Evolutionary conservation across 176 grass and related monocot genomes (phyloP).

Genomic region (Raddia guianensis): DNA sequence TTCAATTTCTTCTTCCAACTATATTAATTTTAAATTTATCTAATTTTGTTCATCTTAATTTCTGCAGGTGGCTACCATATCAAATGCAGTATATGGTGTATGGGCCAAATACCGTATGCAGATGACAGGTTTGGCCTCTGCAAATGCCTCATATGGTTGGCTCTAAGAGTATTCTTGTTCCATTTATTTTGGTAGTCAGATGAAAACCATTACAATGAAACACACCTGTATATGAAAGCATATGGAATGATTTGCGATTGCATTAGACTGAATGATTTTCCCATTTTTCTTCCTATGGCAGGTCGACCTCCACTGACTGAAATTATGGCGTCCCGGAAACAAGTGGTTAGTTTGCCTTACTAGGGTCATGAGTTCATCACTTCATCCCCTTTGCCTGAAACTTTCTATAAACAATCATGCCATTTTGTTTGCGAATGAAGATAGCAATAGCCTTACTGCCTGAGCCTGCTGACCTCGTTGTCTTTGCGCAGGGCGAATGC

Average conservation of each 20-base stretch:
- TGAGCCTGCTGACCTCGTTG: not conserved
- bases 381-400: not conserved
- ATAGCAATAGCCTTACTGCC: not conserved
- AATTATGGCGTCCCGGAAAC: conserved; percentile 49
- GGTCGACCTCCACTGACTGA: conserved; percentile 84
- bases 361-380: not conserved
- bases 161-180: not conserved
- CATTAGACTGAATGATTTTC: not conserved
- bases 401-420: not conserved
- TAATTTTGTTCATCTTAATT: conserved; percentile 7
- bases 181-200: not conserved
- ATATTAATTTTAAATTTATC: not conserved
- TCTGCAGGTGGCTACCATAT: conserved; percentile 72
- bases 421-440: not conserved
- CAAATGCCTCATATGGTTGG: not conserved
- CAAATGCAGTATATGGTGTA: conserved; percentile 85
- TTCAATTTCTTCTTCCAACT: not conserved
- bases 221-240: not conserved
- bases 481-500: conserved; percentile 49
- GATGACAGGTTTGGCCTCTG: conserved; percentile 71
- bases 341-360: conserved; percentile 17
- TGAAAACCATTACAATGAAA: not conserved
- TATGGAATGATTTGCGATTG: not conserved
- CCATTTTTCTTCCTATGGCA: conserved; percentile 15
- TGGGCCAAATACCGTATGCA: conserved; percentile 94